Base-by-base conservation (phyloP, 208 protist genomes). In the Cochliopodium minus region DNA sequence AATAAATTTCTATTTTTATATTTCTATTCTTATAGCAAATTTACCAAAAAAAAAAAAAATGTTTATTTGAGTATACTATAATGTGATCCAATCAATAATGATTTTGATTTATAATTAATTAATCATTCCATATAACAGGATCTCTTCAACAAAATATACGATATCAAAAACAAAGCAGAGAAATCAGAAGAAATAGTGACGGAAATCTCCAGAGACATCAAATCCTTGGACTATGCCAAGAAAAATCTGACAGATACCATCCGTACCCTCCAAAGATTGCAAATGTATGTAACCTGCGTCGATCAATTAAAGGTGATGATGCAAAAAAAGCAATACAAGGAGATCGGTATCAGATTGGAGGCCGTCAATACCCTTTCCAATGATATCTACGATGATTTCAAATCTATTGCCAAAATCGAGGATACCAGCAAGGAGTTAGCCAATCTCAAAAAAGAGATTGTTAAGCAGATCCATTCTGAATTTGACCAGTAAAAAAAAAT, bases 191-290 rank as follows among this genome's bases (percentile, higher is more conserved):
- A 83, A 43, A 90, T 88, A 23, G 82, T 93, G 43, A 78, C 82
- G 39, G 81, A 87, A 43, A 71, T 95, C 38, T 91, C 85, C 49
- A 79, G 81, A 30, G 78, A 93, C 64, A 93, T 95, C 56, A 74
- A 81, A 52, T 70, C 79, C 48, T 75, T 95, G 17, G 89, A 95
- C 64, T 86, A 78, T 49, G 89, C 83, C 30, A 95, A 95, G 62
- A 85, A 70, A 10, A 89, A 93, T 58, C 71, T 93, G 6, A 88
- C 81, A 1, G 32, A 70, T 9, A 83, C 79, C 47, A 91, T 93
- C 57, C 87, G 77, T 60, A 87, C 83, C 15, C 70, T 93, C 35
- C 80, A 83, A 28, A 85, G 77, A 20, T 73, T 90, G 35, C 81
- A 90, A 59, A 71, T 92, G 64, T 88, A 83, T 70, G 86, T 86